These are phyloP conservation scores for Parachaetomium inaequale DNA, from an alignment of 495 filamentous ascomycete genomes.

Conservation along the genomic window DNA sequence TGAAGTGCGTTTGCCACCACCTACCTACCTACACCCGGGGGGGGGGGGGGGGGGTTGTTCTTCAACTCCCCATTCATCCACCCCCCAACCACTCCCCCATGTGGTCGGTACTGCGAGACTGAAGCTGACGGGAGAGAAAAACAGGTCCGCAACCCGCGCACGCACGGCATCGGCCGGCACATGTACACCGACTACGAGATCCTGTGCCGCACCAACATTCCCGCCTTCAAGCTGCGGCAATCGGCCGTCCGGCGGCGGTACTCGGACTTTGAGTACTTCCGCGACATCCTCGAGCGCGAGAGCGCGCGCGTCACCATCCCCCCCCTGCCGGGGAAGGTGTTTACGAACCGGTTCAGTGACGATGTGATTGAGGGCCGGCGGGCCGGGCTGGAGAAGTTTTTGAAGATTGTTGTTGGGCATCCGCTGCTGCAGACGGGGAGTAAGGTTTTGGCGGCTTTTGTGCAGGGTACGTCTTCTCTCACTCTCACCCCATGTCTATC, in stretches of 20 bases:
- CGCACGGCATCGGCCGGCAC: conserved; percentile 85
- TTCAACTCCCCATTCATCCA: not conserved
- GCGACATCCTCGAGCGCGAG: conserved; percentile 95
- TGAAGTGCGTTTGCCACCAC: conserved; percentile 57
- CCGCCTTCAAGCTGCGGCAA: conserved; percentile 86
- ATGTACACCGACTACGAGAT: conserved; percentile 99
- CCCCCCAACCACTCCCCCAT: no score
- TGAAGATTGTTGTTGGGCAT: conserved; percentile 97
- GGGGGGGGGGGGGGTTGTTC: no score
- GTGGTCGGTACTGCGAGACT: no score
- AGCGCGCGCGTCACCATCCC: conserved; percentile 91
- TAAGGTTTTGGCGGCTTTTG: conserved; percentile 91
- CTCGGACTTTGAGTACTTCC: conserved; percentile 97
- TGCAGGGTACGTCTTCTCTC: conserved; percentile 69
- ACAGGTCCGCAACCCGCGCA: conserved; percentile 91
- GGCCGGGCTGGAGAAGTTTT: conserved; percentile 87
- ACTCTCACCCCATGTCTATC: not conserved
- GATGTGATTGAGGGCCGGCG: conserved; percentile 96
- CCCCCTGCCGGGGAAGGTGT: conserved; percentile 93
- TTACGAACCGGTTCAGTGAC: conserved; percentile 96
- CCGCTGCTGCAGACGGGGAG: conserved; percentile 95
- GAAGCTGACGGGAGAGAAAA: not conserved
- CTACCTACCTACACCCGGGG: not conserved
- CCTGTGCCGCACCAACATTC: conserved; percentile 94
- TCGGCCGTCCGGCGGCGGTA: conserved; percentile 88